Conservation (phyloP, 371 early-diverging fungal species). For the Thermomucor indicae-seudaticae region DNA sequence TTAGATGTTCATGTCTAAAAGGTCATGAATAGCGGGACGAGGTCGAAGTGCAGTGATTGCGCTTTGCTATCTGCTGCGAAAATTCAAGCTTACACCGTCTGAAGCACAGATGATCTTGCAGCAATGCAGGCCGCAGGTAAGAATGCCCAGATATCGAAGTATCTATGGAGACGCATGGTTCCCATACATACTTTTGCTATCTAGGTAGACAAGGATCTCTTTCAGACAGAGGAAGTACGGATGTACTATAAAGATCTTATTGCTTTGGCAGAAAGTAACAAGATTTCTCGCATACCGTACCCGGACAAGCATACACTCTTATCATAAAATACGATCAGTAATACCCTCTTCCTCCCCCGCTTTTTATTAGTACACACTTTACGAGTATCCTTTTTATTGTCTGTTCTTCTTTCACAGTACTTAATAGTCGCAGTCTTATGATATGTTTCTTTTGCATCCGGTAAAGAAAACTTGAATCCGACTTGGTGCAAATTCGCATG, state of each 20-base stretch:
- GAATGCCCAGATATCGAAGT: too few species aligned
- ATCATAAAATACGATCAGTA: too few species aligned
- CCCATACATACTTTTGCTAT: neutral
- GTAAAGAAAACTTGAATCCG: too few species aligned
- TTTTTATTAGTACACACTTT: neutral
- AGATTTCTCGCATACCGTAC: constrained; percentile 18
- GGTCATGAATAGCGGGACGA: constrained; percentile 26
- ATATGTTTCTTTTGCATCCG: too few species aligned
- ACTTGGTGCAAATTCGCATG: too few species aligned
- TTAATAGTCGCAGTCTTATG: too few species aligned
- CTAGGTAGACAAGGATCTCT: constrained; percentile 39
- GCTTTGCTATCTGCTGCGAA: constrained; percentile 35
- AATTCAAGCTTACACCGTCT: constrained; percentile 20
- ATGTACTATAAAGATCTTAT: constrained; percentile 33
- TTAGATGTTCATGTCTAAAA: neutral
- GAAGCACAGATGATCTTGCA: constrained; percentile 27
- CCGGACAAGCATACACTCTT: constrained; percentile 3
- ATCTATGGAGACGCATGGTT: neutral
- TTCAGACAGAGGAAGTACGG: constrained; percentile 25
- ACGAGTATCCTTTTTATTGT: too few species aligned
- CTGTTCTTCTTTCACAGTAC: too few species aligned
- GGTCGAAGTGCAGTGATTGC: constrained; percentile 43
- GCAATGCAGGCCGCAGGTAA: constrained; percentile 33
- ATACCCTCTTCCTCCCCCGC: too few species aligned
- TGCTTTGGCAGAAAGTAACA: constrained; percentile 25